Base-by-base conservation (phyloP, 345 rosid genomes). In the Hibiscus syriacus region DNA sequence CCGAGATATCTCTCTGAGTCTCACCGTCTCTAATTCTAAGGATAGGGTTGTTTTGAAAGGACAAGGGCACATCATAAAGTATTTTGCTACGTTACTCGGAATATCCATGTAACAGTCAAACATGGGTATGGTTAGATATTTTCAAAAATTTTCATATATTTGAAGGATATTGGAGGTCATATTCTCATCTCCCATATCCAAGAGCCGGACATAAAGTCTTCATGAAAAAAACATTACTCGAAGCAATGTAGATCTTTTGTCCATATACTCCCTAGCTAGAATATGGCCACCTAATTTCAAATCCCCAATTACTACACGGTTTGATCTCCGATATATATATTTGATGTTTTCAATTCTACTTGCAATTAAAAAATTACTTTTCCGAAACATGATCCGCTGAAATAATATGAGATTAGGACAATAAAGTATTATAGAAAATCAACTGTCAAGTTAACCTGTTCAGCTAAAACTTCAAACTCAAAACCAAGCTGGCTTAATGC, bases 401-500 rank as follows among this genome's bases (percentile, higher is more conserved):
- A 41, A 8, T 55, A 17, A 17, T n/a, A 20, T 16, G 32, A 41
- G 43, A 73, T 55, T 14, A 30, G 19, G 20, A 69, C 32, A 58
- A 67, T 22, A 20, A 60, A 59, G 19, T 67, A 43, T 7, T 7
- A 26, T 14, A 25, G 62, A 50, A 32, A 20, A 26, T 9, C 13
- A n/a, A 55, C 68, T 53, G 55, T 25, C 27, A 63, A 64, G 61
- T 72, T 63, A 69, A 81, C 85, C 82, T 81, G 85, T 75, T 81
- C 85, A 10, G 81, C 83, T 73, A 81, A n/a, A 70, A 81, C 83
- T 73, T 81, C 85, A 53, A 66, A 79, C 54, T 81, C 82, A 74
- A 81, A 81, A 72, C 85, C 85, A 67, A 81, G 85, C 79, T 81
- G 82, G 56, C 30, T 72, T 54, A 81, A 69, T 49, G 85, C 82